phyloP scores from a whole-genome alignment of 2,329 filamentous ascomycete genomes.

The Macrophomina tecta region DNA sequence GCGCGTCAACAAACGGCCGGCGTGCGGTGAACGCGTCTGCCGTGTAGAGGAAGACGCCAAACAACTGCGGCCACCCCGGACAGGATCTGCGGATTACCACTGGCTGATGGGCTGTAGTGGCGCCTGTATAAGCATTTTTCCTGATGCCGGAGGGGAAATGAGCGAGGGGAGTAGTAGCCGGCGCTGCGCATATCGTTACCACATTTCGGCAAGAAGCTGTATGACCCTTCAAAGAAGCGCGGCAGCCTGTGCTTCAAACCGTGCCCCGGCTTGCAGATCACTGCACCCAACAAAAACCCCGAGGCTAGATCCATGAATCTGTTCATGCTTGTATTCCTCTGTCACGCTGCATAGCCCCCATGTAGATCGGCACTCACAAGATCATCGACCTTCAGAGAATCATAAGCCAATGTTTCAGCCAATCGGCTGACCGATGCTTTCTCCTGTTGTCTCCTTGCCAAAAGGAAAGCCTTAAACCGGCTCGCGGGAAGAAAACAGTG shows the following conservation, averaged over 20 bases:
- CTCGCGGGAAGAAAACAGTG: not conserved
- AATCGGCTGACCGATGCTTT: not conserved
- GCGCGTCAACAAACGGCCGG: not conserved
- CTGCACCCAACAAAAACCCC: not conserved
- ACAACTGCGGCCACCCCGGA: not conserved
- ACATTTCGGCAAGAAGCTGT: not conserved
- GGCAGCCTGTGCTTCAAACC: not conserved
- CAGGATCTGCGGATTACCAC: not conserved
- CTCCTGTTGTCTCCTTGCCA: not conserved
- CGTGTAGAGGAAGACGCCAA: not conserved
- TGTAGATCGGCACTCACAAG: not conserved
- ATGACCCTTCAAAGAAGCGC: not conserved
- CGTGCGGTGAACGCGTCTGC: not conserved
- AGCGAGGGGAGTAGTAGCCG: not conserved
- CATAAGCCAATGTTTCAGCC: not conserved
- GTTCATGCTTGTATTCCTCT: not conserved
- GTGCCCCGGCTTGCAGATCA: not conserved
- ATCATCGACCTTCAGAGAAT: not conserved
- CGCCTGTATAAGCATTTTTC: not conserved
- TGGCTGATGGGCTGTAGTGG: not conserved
- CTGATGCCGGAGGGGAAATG: not conserved
- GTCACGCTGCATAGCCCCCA: not conserved
- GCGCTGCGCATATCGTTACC: not conserved
- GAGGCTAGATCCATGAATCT: not conserved
- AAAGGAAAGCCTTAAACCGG: not conserved